Evolutionary conservation across 1,284 basidiomycete species (phyloP).

Genomic region (Rhodotorula sp.): DNA sequence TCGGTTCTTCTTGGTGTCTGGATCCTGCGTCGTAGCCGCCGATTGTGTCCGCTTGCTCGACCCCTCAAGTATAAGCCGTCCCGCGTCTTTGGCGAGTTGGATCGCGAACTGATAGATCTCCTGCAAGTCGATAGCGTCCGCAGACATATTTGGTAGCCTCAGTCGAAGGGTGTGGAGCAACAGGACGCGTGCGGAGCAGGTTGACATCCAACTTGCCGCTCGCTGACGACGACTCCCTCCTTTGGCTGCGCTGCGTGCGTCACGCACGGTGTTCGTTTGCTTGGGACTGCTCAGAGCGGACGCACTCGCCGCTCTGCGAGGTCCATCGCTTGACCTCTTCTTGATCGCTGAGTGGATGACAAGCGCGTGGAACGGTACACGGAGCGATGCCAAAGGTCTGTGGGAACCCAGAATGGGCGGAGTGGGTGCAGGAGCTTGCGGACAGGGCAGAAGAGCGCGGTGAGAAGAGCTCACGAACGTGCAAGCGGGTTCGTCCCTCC

Average conservation of each 20-base stretch:
- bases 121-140: constrained; percentile 6
- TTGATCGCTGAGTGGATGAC: neutral
- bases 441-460: constrained; percentile 14
- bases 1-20: constrained; percentile 56
- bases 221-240: neutral
- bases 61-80: constrained; percentile 53
- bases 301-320: too few relatives aligned
- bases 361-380: too few relatives aligned
- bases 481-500: constrained; percentile 18
- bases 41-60: constrained; percentile 57
- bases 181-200: neutral
- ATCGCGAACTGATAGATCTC: constrained; percentile 58
- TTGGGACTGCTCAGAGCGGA: neutral
- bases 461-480: constrained; percentile 15
- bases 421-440: constrained; percentile 29
- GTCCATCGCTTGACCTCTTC: too few relatives aligned
- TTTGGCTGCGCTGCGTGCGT: neutral
- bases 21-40: constrained; percentile 56
- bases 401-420: constrained; percentile 37
- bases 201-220: neutral
- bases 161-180: neutral
- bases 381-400: constrained; percentile 2
- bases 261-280: too few relatives aligned
- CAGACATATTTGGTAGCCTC: neutral
- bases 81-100: constrained; percentile 60